Evolutionary conservation across 805 yeast genomes (phyloP), one percentile per base, ranked within the genome.

Genomic region (Kluyveromyces starmeri): DNA sequence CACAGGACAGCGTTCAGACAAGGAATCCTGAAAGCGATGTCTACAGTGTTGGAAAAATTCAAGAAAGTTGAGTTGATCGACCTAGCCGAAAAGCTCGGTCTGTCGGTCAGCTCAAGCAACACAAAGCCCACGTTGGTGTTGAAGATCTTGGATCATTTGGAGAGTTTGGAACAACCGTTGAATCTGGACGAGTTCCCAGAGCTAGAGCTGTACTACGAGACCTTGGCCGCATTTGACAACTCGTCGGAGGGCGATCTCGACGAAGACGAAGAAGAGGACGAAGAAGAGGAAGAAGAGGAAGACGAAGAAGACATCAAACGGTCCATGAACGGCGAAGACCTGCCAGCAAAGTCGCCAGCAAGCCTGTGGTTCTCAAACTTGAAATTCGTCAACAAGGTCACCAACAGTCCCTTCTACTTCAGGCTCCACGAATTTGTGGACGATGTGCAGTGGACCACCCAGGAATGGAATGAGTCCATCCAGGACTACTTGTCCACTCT

Each of bases 161-260:
- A 37, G 13, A 18, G 27, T 8, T 32, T 51, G 26, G 44, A 39
- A 3, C 32, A 33, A 6, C 53, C 54, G 4, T 30, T 53, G 25
- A 51, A 52, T 17, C 35, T 42, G 20, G 42, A 41, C 6, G 56
- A 49, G 14, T 53, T 30, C 36, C 58, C 57, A 15, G 58, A 53
- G 37, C 40, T 54, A 37, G 43, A 42, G 32, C 30, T 45, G 3
- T 53, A 43, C 31, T 51, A 47, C 37, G 46, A 43, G 24, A 36
- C 34, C 11, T 20, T 31, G 22, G 35, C 28, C 15, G 30, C 20
- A 18, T 32, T 20, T 10, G 34, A 22, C 15, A 45, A 39, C 13
- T 40, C 35, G 12, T 28, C 26, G 19, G 42, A 32, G 32, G 27
- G 12, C 18, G 29, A 18, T 3, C 34, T 18, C 11, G 28, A 35